Base-by-base conservation (phyloP, 176 grass and related monocot species). In the Elymus sibiricus region DNA sequence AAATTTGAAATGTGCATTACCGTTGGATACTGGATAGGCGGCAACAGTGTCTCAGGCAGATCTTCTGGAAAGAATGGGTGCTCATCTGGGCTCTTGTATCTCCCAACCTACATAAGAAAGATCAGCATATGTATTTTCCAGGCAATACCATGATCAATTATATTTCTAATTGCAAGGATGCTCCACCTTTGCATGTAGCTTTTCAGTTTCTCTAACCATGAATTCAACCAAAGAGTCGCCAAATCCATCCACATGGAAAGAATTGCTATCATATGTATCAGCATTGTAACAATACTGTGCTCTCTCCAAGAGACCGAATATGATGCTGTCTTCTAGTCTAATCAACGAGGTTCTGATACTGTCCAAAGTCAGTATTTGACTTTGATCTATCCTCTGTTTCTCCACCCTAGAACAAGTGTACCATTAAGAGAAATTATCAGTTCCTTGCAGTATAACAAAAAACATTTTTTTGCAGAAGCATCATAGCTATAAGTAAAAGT, bases 61-160 rank as follows among this genome's bases (percentile, higher is more conserved):
- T 82, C 82, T 83, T 96, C 87, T 59, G 92, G 90, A 92, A 93
- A 97, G 88, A 99, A 99, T 44, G 94, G 89, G 66, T 99, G 92
- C 83, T 99, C 97, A 91, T 99, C 97, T 67, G 97, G 97, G 80
- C 97, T 96, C 72, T 94, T 90, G 74, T 99, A 99, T 88, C 97
- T 94, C 56, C 97, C 94, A 90, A 93, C 94, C 97, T 97, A 89
- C 83, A 79, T 79, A 29, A 12, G 44, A 82, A 90, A 79, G 7
- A 67, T 44, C 55, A 83, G 70, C 51, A 88, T 70, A 64, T 81
- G 39, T 14, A 64, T 70, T 38, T 53, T 76, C 44, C 63, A 70
- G 25, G 64, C 24, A 77, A 77, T 29, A 39, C 31, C 27, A 34
- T 38, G 22, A 53, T 72, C 51, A 42, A 56, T 42, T 42, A 38